Percentiles rank a stretch among this genome's conserved stretches.
These are phyloP conservation scores for Yamadazyma dendronema DNA, from an alignment of 1,139 yeast genomes.

Conservation along the genomic window DNA sequence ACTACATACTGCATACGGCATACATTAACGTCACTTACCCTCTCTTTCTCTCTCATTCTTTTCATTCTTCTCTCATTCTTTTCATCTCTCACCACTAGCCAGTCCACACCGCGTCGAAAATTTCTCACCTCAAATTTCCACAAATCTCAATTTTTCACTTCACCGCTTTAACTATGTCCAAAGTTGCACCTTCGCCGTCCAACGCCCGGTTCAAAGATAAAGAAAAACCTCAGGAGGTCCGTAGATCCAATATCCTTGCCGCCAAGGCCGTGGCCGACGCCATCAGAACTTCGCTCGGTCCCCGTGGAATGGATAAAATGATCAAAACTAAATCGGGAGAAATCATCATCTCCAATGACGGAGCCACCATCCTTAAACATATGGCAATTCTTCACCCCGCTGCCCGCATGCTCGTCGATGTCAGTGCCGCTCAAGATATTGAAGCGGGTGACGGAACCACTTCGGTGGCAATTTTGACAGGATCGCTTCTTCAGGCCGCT, in stretches of 20 bases:
- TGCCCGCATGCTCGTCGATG: constrained; percentile 96
- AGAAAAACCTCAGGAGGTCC: constrained; percentile 97
- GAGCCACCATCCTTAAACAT: constrained; percentile 93
- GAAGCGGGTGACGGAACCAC: constrained; percentile 99
- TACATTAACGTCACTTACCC: no score
- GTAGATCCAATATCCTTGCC: constrained; percentile 88
- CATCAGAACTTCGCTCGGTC: constrained; percentile 94
- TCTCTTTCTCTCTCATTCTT: no score
- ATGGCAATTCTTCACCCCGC: constrained; percentile 99
- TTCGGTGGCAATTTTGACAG: constrained; percentile 92
- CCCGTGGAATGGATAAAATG: constrained; percentile 99
- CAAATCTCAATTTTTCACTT: constrained; percentile 2
- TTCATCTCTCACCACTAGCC: no score
- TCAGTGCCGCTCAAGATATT: constrained; percentile 94
- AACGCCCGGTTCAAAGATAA: constrained; percentile 90
- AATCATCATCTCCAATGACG: constrained; percentile 94
- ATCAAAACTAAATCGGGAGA: constrained; percentile 90
- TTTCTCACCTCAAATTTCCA: not conserved
- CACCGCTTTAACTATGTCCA: constrained; percentile 14
- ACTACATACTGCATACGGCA: no score
- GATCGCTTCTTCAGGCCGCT: constrained; percentile 92
- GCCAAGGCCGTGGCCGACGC: constrained; percentile 99
- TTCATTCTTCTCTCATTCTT: no score
- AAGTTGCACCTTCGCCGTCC: constrained; percentile 48
- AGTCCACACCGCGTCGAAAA: not conserved